phyloP scores from a whole-genome alignment of 2,329 filamentous ascomycete species.

The Tolypocladium amazonense region DNA sequence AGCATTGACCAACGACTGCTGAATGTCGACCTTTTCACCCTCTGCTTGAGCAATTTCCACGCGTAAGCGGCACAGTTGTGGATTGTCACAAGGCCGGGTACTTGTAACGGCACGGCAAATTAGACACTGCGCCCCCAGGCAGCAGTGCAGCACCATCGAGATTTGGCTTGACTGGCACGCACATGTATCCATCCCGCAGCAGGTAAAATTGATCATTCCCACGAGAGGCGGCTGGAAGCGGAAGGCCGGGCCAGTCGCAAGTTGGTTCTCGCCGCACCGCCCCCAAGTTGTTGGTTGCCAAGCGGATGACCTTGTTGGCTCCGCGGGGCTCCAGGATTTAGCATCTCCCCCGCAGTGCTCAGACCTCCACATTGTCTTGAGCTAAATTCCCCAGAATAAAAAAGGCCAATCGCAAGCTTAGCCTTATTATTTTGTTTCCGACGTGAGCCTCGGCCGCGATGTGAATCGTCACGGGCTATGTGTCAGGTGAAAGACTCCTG shows the following conservation, averaged over 20 bases:
- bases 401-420: not conserved
- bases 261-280: not conserved
- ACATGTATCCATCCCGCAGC: not conserved
- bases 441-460: not conserved
- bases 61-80: not conserved
- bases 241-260: not conserved
- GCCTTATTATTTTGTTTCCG: not conserved
- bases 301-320: not conserved
- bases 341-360: not conserved
- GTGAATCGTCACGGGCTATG: not conserved
- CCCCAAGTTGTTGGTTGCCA: not conserved
- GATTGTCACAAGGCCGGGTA: not conserved
- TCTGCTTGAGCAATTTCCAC: conserved; percentile 30
- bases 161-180: not conserved
- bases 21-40: conserved; percentile 22
- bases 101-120: not conserved
- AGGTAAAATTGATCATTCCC: not conserved
- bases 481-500: not conserved
- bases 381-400: not conserved
- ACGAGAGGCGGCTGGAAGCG: not conserved
- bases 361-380: not conserved
- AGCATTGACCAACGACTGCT: conserved; percentile 17
- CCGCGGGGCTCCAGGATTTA: not conserved
- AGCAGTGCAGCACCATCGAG: not conserved
- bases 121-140: not conserved